These are phyloP conservation scores for Coniochaeta prunicola DNA, from an alignment of 2,329 filamentous ascomycete genomes.

Conservation along the genomic window DNA sequence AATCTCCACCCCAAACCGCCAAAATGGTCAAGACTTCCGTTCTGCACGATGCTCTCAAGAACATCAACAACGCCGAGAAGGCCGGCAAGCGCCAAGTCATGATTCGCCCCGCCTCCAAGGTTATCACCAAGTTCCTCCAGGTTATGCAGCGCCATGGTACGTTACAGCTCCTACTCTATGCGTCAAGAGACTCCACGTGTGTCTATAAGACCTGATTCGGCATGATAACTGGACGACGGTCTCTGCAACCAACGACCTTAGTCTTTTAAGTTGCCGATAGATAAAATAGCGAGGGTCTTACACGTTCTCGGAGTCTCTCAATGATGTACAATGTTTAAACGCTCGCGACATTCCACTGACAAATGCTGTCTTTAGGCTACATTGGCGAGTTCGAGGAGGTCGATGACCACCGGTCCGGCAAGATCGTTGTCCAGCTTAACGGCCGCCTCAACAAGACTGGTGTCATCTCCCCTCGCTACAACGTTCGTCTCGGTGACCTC, in stretches of 20 bases:
- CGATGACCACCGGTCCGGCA: conserved; percentile 98
- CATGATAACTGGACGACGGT: conserved; percentile 99
- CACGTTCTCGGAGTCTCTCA: conserved; percentile 75
- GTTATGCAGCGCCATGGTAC: conserved; percentile 99
- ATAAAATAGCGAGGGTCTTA: conserved; percentile 90
- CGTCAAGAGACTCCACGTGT: not conserved
- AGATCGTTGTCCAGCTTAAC: conserved; percentile 99
- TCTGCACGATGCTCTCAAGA: conserved; percentile 97
- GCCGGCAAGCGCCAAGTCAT: conserved; percentile 98
- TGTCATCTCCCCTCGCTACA: conserved; percentile 99
- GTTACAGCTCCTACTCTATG: conserved; percentile 29
- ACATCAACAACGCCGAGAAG: conserved; percentile 99
- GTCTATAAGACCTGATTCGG: conserved; percentile 50
- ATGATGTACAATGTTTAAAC: conserved; percentile 92
- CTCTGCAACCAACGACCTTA: conserved; percentile 76
- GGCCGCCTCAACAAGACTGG: conserved; percentile 98
- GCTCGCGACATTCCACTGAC: conserved; percentile 75
- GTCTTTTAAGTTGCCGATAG: conserved; percentile 99
- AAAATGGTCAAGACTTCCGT: conserved; percentile 99
- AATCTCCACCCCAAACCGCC: conserved; percentile 64
- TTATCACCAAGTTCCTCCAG: conserved; percentile 98
- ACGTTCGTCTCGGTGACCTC: conserved; percentile 93
- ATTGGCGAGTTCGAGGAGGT: conserved; percentile 99
- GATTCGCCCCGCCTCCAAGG: conserved; percentile 97
- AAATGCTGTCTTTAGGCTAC: conserved; percentile 59